Evolutionary conservation across 345 rosid species (phyloP).

Genomic region (Eucalyptus pauciflora): DNA sequence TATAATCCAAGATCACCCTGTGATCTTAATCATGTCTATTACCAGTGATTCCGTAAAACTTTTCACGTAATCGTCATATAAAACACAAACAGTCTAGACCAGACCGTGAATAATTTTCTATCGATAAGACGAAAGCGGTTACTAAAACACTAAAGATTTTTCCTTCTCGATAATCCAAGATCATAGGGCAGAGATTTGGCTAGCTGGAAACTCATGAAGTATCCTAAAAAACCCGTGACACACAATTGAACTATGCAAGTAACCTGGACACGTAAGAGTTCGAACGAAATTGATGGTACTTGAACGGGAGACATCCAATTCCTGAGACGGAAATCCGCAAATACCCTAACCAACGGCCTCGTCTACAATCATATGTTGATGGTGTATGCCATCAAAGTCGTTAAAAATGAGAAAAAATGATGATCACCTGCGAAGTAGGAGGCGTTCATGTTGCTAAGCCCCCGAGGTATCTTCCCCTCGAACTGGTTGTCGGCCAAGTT

Average conservation of each 20-base stretch:
- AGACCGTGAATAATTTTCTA: not conserved
- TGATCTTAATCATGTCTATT: not conserved
- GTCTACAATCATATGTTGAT: not conserved
- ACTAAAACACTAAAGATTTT: not conserved
- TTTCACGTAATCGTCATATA: not conserved
- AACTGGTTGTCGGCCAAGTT: conserved; percentile 38
- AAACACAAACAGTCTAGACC: not conserved
- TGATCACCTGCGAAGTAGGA: conserved; percentile 35
- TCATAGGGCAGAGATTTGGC: not conserved
- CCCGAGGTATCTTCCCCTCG: conserved; percentile 39
- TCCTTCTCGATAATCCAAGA: not conserved
- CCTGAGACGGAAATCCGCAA: not conserved
- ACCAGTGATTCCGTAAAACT: not conserved
- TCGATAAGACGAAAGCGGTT: not conserved
- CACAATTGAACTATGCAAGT: not conserved
- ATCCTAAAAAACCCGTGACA: not conserved
- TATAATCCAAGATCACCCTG: not conserved
- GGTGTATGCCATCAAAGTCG: not conserved
- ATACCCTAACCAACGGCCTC: not conserved
- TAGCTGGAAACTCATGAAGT: not conserved
- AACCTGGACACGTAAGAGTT: not conserved
- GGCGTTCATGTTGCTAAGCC: conserved; percentile 16
- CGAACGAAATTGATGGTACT: not conserved
- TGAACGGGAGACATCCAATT: not conserved
- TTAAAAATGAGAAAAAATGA: not conserved